Percentiles rank a stretch among this genome's conserved stretches.
These are phyloP conservation scores for Aschersonia sp. DNA, from an alignment of 2,329 filamentous ascomycete species.

Conservation along the genomic window DNA sequence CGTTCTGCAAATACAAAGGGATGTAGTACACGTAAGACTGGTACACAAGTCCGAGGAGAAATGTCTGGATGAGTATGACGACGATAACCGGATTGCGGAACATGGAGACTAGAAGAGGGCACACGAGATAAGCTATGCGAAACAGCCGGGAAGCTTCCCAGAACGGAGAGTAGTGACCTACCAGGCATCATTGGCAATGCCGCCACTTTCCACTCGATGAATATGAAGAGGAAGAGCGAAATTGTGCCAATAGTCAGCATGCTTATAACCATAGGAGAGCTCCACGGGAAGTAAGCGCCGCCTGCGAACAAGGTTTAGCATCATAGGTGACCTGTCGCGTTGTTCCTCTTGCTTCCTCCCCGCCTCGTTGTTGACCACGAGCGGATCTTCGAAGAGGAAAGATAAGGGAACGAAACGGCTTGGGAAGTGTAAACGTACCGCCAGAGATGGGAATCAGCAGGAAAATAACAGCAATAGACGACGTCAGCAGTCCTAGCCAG, in stretches of 20 bases:
- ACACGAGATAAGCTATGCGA: too few species aligned
- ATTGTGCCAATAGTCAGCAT: conserved; percentile 55
- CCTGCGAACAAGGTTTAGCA: conserved; percentile 4
- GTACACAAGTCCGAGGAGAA: conserved; percentile 45
- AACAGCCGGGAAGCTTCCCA: neutral
- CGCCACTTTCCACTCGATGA: conserved; percentile 58
- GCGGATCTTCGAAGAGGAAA: neutral
- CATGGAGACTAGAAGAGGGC: conserved; percentile 23
- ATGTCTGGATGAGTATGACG: conserved; percentile 41
- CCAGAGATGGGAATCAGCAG: conserved; percentile 50
- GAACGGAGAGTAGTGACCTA: neutral
- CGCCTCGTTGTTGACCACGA: neutral
- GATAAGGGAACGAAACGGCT: neutral
- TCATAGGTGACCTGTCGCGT: neutral
- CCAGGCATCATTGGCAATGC: conserved; percentile 60
- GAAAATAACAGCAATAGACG: conserved; percentile 41
- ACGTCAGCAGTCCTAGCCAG: conserved; percentile 39
- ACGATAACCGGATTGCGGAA: conserved; percentile 38
- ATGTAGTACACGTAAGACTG: conserved; percentile 46
- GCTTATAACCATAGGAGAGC: conserved; percentile 54
- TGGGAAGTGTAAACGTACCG: conserved; percentile 14
- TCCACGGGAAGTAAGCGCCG: conserved; percentile 33
- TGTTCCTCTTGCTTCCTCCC: too few species aligned
- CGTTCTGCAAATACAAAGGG: conserved; percentile 48
- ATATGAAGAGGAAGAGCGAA: conserved; percentile 44